Evolutionary conservation across 148 eudicot genomes (phyloP), one percentile per base, ranked within the genome.

Genomic region (Persicaria maculosa): DNA sequence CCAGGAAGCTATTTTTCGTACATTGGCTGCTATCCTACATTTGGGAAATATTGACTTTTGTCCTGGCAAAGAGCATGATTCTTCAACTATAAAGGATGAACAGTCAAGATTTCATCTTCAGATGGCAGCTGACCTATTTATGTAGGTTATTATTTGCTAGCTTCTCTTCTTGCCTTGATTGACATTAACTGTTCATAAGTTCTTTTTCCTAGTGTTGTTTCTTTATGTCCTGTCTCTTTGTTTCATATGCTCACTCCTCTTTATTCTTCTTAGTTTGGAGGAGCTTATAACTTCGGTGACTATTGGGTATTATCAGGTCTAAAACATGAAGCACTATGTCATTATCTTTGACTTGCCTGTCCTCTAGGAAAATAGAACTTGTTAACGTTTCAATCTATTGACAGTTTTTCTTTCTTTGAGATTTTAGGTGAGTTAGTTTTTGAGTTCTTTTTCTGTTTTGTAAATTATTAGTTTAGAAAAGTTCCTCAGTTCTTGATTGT

Each of bases 21-120:
- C 96, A n/a, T 83, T 95, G 88, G 99, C 99, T 80, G 99, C 90
- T 61, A 90, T 95, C 77, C 81, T 95, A 62, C 99, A 95, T 82
- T 81, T 95, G 82, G 99, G 99, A 50, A 95, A 95, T 78, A 75
- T 92, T 57, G 94, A 90, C 40, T 95, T 95, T 82, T 87, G 96
- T 76, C 96, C 91, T 14, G 99, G 99, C 50, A 92, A 89, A 85
- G 99, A 95, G 85, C 89, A 95, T 65, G 99, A 95, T 76, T 92
- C 97, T 9, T 95, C 99, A 70, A 86, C 76, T 44, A 64, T 92
- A 55, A 92, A 90, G 88, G 97, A 92, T 73, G 79, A 88, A 77
- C 85, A 84, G 73, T 95, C 99, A 61, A 83, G 79, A 71, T 95
- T 85, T 77, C 99, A 95, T 80, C 79, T 95, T 81, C 86, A 90